phyloP scores from a whole-genome alignment of 2,329 filamentous ascomycete genomes.

The Epichloe gansuensis region DNA sequence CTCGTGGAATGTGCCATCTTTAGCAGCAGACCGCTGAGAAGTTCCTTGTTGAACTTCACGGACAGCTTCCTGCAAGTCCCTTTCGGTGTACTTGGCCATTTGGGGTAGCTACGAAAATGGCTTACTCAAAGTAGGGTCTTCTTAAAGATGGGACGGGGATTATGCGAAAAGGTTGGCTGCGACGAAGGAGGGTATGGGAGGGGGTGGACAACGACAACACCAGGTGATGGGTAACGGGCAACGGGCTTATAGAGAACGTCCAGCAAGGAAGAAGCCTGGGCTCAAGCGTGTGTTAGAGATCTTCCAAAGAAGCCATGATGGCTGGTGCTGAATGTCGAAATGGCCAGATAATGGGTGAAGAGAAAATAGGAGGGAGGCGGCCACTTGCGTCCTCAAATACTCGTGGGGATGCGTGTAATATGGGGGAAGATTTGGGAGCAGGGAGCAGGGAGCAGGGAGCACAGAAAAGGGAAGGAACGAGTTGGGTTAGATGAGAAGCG shows the following conservation, averaged over 20 bases:
- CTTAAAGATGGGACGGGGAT: neutral
- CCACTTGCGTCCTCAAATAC: constrained; percentile 8
- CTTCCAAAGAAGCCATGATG: constrained; percentile 6
- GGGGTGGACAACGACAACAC: neutral
- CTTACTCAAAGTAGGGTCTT: neutral
- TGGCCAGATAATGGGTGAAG: constrained; percentile 7
- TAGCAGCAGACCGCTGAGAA: constrained; percentile 8
- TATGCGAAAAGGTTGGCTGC: constrained; percentile 1
- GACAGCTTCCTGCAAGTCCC: constrained; percentile 8
- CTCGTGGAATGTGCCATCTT: constrained; percentile 8
- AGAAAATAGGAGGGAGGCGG: constrained; percentile 1
- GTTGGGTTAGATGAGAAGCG: neutral
- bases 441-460: neutral
- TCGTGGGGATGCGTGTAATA: neutral
- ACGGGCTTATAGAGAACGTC: constrained; percentile 5
- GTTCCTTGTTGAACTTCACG: constrained; percentile 9
- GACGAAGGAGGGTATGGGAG: neutral
- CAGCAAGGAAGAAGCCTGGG: constrained; percentile 8
- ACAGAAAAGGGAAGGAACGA: neutral
- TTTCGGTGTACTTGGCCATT: constrained; percentile 9
- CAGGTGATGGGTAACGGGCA: neutral
- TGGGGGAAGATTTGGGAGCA: neutral
- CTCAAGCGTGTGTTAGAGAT: constrained; percentile 7
- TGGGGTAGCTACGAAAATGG: constrained; percentile 1
- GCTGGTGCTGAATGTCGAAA: constrained; percentile 3